phyloP scores from a whole-genome alignment of 31 red algal species.

The Endocladia muricata region DNA sequence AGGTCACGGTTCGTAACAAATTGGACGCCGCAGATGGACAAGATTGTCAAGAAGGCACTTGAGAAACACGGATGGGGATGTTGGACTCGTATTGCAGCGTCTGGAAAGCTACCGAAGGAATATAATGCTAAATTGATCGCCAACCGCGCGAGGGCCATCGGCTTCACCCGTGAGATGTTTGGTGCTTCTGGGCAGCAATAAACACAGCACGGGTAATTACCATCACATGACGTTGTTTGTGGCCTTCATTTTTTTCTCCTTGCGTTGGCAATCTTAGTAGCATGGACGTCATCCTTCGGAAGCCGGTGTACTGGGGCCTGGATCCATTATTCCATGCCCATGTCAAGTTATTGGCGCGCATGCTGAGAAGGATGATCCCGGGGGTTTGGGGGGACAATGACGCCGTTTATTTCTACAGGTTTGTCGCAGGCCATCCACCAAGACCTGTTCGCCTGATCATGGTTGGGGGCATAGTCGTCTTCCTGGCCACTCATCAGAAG shows the following conservation, averaged over 20 bases:
- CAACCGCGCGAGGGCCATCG: slow-evolving; percentile 53
- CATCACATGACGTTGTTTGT: too few relatives aligned
- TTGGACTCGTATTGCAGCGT: slow-evolving; percentile 42
- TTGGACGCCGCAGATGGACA: slow-evolving; percentile 70
- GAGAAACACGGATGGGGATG: slow-evolving; percentile 54
- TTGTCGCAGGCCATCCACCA: slow-evolving; percentile 11
- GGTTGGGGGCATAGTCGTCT: slow-evolving; percentile 49
- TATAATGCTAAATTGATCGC: slow-evolving; percentile 59
- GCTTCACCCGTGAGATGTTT: slow-evolving; percentile 55
- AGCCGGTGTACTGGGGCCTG: slow-evolving; percentile 49
- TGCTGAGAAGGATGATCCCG: slow-evolving; percentile 10
- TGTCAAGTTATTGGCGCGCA: slow-evolving; percentile 29
- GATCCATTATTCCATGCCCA: slow-evolving; percentile 56
- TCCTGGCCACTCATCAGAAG: slow-evolving; percentile 37
- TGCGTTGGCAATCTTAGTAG: neutral
- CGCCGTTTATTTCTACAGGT: slow-evolving; percentile 27
- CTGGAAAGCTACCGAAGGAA: slow-evolving; percentile 61
- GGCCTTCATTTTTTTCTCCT: neutral
- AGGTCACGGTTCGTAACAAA: slow-evolving; percentile 54
- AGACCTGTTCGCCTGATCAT: slow-evolving; percentile 37
- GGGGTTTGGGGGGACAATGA: slow-evolving; percentile 7
- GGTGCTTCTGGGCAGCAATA: too few relatives aligned
- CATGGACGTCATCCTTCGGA: slow-evolving; percentile 30
- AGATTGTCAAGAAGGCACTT: slow-evolving; percentile 36
- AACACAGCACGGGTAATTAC: too few relatives aligned